Percentiles rank a stretch among this genome's conserved stretches.
Conservation (phyloP, 345 rosid species). For the Ailanthus altissimus region DNA sequence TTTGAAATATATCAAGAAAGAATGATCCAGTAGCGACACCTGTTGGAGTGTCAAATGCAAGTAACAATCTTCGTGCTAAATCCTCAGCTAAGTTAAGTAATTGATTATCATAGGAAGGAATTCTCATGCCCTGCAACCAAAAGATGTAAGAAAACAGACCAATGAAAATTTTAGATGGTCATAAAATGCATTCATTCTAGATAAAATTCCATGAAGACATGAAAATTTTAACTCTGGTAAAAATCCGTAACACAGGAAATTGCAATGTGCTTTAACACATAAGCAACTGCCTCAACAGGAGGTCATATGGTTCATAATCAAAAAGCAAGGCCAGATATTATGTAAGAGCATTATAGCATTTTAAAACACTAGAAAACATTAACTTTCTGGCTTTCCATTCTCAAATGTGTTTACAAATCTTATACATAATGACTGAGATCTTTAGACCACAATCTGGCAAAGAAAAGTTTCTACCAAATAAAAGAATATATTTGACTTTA, state of each 20-base stretch:
- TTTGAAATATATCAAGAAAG: constrained; percentile 6
- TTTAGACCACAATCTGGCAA: not conserved
- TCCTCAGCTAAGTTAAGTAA: constrained; percentile 84
- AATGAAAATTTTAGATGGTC: constrained; percentile 2
- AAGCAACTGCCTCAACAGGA: not conserved
- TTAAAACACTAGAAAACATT: not conserved
- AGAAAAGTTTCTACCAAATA: not conserved
- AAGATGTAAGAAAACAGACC: constrained; percentile 1
- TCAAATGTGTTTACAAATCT: not conserved
- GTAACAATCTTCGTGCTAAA: constrained; percentile 77
- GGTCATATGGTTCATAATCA: not conserved
- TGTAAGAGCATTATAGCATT: not conserved
- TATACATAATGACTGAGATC: not conserved
- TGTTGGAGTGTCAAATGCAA: constrained; percentile 98
- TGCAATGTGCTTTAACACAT: not conserved
- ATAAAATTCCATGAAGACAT: not conserved
- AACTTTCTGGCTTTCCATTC: not conserved
- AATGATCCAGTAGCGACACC: constrained; percentile 37
- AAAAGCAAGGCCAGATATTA: not conserved
- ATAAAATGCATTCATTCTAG: not conserved
- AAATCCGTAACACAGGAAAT: not conserved
- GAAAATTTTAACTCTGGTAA: not conserved
- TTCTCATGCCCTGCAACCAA: constrained; percentile 75
- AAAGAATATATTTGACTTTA: no score
- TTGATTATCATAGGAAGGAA: constrained; percentile 78